A percentile compares a stretch with the other conserved stretches of the same genome.
Evolutionary conservation across 176 grass and related monocot species (phyloP).

Genomic region (Dactylis glomerata): DNA sequence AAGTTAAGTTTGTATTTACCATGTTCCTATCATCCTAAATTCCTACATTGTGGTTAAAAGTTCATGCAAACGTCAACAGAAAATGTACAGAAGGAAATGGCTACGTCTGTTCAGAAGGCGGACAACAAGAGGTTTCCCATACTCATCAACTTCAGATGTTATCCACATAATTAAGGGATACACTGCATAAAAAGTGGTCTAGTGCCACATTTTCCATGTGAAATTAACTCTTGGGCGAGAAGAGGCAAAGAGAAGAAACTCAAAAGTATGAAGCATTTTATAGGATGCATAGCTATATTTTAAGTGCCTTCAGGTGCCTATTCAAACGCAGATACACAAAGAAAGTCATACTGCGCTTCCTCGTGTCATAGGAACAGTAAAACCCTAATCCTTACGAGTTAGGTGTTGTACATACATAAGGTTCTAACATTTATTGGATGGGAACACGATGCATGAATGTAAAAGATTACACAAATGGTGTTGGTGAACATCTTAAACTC

Average conservation of each 20-base stretch:
- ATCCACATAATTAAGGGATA: neutral
- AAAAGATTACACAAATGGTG: neutral
- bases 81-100: conserved; percentile 13
- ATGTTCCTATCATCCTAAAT: neutral
- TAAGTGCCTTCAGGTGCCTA: neutral
- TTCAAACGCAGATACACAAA: neutral
- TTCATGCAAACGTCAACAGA: neutral
- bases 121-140: neutral
- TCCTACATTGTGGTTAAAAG: neutral
- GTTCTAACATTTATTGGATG: neutral
- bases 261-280: neutral
- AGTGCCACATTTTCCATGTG: neutral
- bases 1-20: neutral
- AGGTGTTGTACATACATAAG: neutral
- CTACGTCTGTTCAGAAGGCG: neutral
- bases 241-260: neutral
- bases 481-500: neutral
- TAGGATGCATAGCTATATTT: conserved; percentile 3
- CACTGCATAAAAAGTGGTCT: neutral
- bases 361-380: conserved; percentile 11
- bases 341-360: neutral
- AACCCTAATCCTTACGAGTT: neutral
- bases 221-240: neutral
- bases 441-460: neutral
- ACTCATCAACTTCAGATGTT: neutral